Evolutionary conservation across 139 green algal species (phyloP).

Genomic region (Micractinium sp.): DNA sequence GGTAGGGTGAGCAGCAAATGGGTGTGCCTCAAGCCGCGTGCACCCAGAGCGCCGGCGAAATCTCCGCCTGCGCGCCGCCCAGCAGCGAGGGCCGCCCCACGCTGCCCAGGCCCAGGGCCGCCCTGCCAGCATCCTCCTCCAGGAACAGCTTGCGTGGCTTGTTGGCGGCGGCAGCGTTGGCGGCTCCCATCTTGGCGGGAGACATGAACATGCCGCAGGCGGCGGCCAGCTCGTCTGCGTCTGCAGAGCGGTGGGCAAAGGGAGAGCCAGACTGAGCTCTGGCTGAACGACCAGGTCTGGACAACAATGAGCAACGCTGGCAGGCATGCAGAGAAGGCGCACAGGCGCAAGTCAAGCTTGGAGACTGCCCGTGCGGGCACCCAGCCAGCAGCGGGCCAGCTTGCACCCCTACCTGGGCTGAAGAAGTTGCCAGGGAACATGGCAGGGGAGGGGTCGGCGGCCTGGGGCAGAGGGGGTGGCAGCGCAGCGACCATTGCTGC

Average conservation of each 20-base stretch:
- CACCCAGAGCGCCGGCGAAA: slow-evolving; percentile 23
- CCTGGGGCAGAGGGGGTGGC: not conserved
- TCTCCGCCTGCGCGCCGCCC: not conserved
- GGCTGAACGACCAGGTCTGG: not conserved
- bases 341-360: not conserved
- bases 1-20: no score
- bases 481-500: not conserved
- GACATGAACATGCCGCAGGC: slow-evolving; percentile 47
- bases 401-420: not conserved
- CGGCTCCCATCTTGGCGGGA: slow-evolving; percentile 6
- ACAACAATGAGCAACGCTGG: not conserved
- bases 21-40: slow-evolving; percentile 1
- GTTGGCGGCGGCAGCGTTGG: not conserved
- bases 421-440: slow-evolving; percentile 29
- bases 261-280: not conserved
- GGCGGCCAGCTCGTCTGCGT: slow-evolving; percentile 20
- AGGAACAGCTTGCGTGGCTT: slow-evolving; percentile 45
- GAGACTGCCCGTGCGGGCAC: not conserved
- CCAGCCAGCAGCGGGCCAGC: not conserved
- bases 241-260: not conserved
- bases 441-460: not conserved
- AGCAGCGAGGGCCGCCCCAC: not conserved
- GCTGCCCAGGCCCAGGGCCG: not conserved
- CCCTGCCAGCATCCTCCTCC: slow-evolving; percentile 11
- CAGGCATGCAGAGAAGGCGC: not conserved